Conservation (phyloP, 1,284 basidiomycete species). For the Ganoderma leucocontextum region DNA sequence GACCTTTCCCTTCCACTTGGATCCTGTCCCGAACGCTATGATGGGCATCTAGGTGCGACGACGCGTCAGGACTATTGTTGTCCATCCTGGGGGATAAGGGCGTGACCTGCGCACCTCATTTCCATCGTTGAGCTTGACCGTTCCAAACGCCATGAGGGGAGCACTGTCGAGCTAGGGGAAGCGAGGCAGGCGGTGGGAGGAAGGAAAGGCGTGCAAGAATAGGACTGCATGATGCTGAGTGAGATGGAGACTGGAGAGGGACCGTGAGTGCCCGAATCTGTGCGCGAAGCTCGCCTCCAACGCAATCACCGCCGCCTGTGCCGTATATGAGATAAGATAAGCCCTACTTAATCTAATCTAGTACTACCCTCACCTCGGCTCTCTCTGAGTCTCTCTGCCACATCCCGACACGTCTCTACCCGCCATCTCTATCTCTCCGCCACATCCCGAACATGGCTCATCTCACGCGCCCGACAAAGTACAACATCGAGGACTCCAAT, state of each 20-base stretch:
- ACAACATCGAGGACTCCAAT: constrained; percentile 69
- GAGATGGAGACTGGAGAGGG: background rate
- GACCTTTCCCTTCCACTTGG: constrained; percentile 46
- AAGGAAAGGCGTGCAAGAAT: background rate
- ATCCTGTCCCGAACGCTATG: constrained; percentile 45
- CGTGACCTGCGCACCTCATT: constrained; percentile 32
- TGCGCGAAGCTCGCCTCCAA: no score
- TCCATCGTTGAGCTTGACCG: constrained; percentile 43
- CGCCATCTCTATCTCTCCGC: background rate
- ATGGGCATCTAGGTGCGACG: constrained; percentile 37
- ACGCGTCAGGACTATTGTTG: background rate
- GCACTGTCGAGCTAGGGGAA: background rate
- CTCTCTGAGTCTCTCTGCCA: no score
- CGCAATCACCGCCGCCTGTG: background rate
- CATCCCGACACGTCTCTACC: background rate
- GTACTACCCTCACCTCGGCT: no score
- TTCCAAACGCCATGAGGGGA: constrained; percentile 39
- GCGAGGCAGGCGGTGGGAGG: background rate
- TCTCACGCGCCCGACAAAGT: constrained; percentile 42
- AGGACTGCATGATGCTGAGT: background rate
- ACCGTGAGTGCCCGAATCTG: background rate
- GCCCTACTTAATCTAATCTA: background rate
- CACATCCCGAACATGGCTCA: constrained; percentile 14
- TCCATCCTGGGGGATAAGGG: background rate
- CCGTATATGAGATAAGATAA: background rate